Base-by-base conservation (phyloP, 306 rosid genomes). In the Rubus idaeus region DNA sequence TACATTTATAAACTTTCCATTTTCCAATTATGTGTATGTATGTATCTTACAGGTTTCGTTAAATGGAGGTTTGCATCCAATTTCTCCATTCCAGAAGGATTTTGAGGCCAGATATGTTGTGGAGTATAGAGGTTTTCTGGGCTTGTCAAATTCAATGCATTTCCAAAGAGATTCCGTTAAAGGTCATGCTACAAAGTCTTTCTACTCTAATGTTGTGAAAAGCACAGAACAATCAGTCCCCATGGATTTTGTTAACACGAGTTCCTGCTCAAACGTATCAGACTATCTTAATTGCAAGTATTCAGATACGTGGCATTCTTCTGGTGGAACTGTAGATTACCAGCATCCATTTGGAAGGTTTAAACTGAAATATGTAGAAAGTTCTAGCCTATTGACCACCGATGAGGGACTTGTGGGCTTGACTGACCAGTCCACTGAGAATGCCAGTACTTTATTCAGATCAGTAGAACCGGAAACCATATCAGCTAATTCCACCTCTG, bases 11-110 rank as follows among this genome's bases (percentile, higher is more conserved):
- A 41, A 51, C 60, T 65, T 66, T 10, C 53, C 14, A 17, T 68
- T 47, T 30, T 57, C 37, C 35, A 30, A 30, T 30, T 70, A 2
- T 51, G 60, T 49, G 3, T 62, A 14, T 51, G 35, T 10, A 26
- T 78, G 76, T 47, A 55, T 55, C 11, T 55, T 77, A 83, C 91
- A 94, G 98, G 82, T 84, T 84, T 87, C 88, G 44, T 78, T 89
- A 67, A 88, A 80, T 73, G 91, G 96, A 63, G 93, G 90, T 37
- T 73, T 82, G 71, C 90, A 80, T 68, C 78, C 86, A 49, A 52
- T 82, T 21, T 80, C 69, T 66, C 87, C 86, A n/a, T 74, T 77
- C 82, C 91, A 78, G 58, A 91, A 91, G 88, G 97, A 90, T 66
- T 50, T 78, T 52, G 91, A 87, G 63, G 81, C 76, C 50, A 86